Conservation (phyloP, 2,329 filamentous ascomycete species). For the Pseudocercospora vitis region DNA sequence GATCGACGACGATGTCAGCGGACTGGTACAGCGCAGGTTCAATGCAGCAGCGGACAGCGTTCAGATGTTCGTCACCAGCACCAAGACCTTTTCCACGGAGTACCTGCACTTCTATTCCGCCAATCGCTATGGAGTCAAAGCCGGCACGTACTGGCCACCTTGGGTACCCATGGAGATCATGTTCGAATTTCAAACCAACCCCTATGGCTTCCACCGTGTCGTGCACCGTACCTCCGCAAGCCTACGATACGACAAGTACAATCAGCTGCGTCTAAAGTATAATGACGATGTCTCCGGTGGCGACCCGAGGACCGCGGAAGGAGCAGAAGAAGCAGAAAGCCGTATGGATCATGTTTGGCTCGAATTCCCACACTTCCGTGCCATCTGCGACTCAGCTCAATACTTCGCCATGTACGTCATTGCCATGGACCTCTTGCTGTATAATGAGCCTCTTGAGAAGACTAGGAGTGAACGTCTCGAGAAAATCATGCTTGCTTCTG, state of each 20-base stretch:
- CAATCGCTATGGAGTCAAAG: conserved; percentile 83
- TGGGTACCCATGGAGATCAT: conserved; percentile 99
- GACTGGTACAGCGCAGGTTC: conserved; percentile 91
- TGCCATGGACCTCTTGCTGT: conserved; percentile 90
- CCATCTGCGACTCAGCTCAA: conserved; percentile 94
- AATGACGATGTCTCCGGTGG: conserved; percentile 80
- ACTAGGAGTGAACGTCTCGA: conserved; percentile 92
- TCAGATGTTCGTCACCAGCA: conserved; percentile 95
- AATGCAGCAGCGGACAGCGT: conserved; percentile 94
- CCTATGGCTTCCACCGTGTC: conserved; percentile 96
- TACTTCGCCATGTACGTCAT: conserved; percentile 99
- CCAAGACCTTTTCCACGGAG: conserved; percentile 82
- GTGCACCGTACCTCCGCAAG: conserved; percentile 95
- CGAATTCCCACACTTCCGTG: conserved; percentile 89
- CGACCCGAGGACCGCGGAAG: conserved; percentile 44
- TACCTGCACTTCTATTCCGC: conserved; percentile 91
- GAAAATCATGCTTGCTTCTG: conserved; percentile 97
- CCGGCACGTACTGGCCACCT: conserved; percentile 88
- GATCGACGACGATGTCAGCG: conserved; percentile 88
- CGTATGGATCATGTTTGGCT: conserved; percentile 97
- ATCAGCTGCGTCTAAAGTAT: conserved; percentile 92
- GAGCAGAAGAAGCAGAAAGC: conserved; percentile 53
- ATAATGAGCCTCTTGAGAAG: conserved; percentile 94
- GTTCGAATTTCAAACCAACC: conserved; percentile 91
- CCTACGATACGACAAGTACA: conserved; percentile 96